phyloP scores from a whole-genome alignment of 176 grass and related monocot species.

The Rhipidocladum racemiflorum region DNA sequence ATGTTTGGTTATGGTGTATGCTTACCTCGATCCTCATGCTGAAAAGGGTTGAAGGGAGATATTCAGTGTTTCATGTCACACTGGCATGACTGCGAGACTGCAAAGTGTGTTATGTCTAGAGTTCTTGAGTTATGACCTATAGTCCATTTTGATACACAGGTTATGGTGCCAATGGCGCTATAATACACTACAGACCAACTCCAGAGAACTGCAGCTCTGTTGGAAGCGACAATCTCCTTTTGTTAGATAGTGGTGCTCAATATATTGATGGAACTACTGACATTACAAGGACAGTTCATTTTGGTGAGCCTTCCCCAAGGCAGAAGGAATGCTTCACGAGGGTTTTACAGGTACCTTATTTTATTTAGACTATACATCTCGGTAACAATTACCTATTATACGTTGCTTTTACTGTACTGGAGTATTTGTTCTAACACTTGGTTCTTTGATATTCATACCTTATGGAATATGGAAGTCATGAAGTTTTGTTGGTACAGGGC shows the following conservation, averaged over 20 bases:
- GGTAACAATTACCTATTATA: slow-evolving; percentile 4
- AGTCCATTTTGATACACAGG: slow-evolving; percentile 45
- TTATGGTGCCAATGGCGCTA: slow-evolving; percentile 96
- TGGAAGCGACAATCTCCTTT: slow-evolving; percentile 71
- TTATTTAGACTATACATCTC: slow-evolving; percentile 9
- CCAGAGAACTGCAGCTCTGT: slow-evolving; percentile 69
- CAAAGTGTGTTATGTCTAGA: neutral
- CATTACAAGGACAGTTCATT: slow-evolving; percentile 96
- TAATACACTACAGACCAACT: slow-evolving; percentile 89
- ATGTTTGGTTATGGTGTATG: no score
- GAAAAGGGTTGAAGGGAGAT: no score
- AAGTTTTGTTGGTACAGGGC: slow-evolving; percentile 50
- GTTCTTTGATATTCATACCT: neutral
- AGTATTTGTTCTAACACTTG: neutral
- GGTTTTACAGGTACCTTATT: slow-evolving; percentile 76
- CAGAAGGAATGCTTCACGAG: slow-evolving; percentile 96
- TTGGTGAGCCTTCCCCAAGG: slow-evolving; percentile 70
- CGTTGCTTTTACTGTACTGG: neutral
- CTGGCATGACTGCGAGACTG: no score
- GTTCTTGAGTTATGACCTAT: neutral
- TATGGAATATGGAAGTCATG: neutral
- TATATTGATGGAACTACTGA: slow-evolving; percentile 97
- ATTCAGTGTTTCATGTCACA: no score
- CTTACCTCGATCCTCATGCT: no score
- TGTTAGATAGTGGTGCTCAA: slow-evolving; percentile 98